phyloP scores from a whole-genome alignment of 305 asterid genomes.

The Fraxinus baroniana region DNA sequence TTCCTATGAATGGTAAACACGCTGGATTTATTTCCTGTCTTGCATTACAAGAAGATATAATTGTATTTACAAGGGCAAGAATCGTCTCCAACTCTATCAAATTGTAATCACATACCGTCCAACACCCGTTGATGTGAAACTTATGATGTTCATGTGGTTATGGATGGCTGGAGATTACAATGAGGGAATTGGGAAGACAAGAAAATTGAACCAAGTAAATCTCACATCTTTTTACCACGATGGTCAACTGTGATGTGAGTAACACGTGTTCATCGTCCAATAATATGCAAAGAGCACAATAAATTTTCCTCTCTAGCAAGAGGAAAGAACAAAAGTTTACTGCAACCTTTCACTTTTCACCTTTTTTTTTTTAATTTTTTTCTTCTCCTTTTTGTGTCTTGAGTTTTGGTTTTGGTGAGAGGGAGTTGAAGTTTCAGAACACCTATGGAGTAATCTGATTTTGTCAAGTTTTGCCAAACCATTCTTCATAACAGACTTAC shows the following conservation, averaged over 20 bases:
- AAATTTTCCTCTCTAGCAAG: not conserved
- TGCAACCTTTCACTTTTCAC: not conserved
- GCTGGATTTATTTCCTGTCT: not conserved
- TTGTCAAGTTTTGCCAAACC: not conserved
- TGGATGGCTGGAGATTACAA: not conserved
- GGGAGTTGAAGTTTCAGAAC: not conserved
- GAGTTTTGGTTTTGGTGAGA: not conserved
- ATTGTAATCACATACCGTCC: not conserved
- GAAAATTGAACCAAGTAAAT: not conserved
- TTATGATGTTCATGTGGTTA: not conserved
- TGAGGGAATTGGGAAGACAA: not conserved
- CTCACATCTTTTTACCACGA: not conserved
- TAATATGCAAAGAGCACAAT: not conserved
- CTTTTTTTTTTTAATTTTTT: not conserved
- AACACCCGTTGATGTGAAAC: not conserved
- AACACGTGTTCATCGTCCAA: not conserved
- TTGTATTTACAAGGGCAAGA: not conserved
- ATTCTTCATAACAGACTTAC: not conserved
- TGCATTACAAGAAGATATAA: not conserved
- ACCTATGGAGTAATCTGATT: not conserved
- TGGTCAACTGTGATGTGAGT: not conserved
- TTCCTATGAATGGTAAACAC: constrained; percentile 39
- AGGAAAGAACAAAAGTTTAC: not conserved
- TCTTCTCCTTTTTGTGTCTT: not conserved
- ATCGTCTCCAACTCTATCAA: not conserved